Evolutionary conservation across 1,139 yeast species (phyloP), one percentile per base, ranked within the genome.

Genomic region (Yamadazyma epiphylla): DNA sequence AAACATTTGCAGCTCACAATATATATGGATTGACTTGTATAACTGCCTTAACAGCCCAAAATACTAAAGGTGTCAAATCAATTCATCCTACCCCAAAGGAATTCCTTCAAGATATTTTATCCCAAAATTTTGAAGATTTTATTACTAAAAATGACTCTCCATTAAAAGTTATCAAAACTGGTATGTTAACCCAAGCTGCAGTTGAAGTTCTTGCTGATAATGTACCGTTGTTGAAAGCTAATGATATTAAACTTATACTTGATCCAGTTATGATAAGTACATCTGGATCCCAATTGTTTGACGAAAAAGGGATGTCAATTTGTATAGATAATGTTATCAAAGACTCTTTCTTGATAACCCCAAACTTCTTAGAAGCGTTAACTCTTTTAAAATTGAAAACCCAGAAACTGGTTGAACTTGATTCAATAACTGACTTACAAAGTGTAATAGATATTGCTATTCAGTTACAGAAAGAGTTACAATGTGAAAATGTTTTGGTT

Each of bases 181-280:
- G 96, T 1, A 74, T 88, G 81, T 64, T 88, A 25, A 78, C 87
- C 1, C 45, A 51, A 8, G 77, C 70, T 25, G 80, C 88, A 0
- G 70, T 82, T 10, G 53, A 54, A 4, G 73, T 67, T 0, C 58
- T 86, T 25, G 46, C 58, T 2, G 56, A 55, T 4, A 56, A 61
- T 32, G 37, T 76, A 19, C 46, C 42, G 0, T 41, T 38, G 8
- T 41, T 67, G 13, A 38, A 46, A 3, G 41, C 58, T 15, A 48
- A 58, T 22, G 48, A 49, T 4, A 61, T 68, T 15, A 56, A 50
- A 22, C 30, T 80, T 17, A 80, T 87, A 3, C 67, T 85, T 19
- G 96, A 87, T 48, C 95, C 96, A 0, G 95, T 87, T 5, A 71
- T 87, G 74, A 77, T 83, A 3, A 77, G 94, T 12, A 84, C 95